Percentiles rank a stretch among this genome's conserved stretches.
These are phyloP conservation scores for Jatropha multifida DNA, from an alignment of 441 rosid genomes.

Conservation along the genomic window DNA sequence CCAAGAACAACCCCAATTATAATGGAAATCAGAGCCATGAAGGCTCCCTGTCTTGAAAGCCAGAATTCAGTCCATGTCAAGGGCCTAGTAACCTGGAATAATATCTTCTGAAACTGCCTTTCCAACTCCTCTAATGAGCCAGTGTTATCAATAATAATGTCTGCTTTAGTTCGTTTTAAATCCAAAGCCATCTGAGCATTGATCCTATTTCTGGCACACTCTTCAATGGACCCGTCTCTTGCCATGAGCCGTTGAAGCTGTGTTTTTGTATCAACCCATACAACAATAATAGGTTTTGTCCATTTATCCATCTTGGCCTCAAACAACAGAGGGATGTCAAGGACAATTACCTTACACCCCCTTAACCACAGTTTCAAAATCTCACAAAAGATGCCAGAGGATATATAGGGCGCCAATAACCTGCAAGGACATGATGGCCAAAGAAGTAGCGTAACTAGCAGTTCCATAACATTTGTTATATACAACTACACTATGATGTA, in stretches of 20 bases:
- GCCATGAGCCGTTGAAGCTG: constrained; percentile 13
- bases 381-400: constrained; percentile 61
- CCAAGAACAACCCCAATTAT: constrained; percentile 27
- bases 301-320: constrained; percentile 73
- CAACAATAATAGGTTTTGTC: constrained; percentile 66
- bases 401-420: constrained; percentile 70
- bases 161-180: constrained; percentile 52
- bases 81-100: background rate
- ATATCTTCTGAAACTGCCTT: constrained; percentile 39
- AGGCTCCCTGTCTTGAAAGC: constrained; percentile 72
- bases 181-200: constrained; percentile 67
- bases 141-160: constrained; percentile 62
- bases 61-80: constrained; percentile 44
- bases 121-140: constrained; percentile 60
- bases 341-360: constrained; percentile 65
- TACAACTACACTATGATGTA: background rate
- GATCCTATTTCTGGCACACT: constrained; percentile 57
- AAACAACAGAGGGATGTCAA: constrained; percentile 73
- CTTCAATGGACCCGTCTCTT: constrained; percentile 34
- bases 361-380: constrained; percentile 64
- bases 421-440: constrained; percentile 34
- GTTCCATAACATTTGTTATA: background rate
- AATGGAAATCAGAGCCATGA: constrained; percentile 45
- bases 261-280: constrained; percentile 39
- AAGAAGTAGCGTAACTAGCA: background rate